A percentile compares a stretch with the other conserved stretches of the same genome.
These are phyloP conservation scores for Daphne laureola DNA, from an alignment of 441 rosid species.

Conservation along the genomic window DNA sequence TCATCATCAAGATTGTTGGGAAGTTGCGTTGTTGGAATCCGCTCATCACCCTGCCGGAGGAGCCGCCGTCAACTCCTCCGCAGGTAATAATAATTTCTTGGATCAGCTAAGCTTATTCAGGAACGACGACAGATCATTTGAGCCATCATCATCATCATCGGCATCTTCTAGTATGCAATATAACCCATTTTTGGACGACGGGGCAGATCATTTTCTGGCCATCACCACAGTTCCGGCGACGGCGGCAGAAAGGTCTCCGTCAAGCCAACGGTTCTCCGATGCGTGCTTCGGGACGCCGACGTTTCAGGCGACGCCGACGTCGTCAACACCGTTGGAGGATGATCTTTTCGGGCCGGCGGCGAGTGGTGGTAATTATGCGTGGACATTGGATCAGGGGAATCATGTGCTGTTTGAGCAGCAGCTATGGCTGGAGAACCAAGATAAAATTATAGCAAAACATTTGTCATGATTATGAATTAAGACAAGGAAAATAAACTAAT, in stretches of 20 bases:
- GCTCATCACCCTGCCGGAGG: conserved; percentile 20
- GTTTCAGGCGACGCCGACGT: conserved; percentile 40
- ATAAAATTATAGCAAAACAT: conserved; percentile 56
- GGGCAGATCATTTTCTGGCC: conserved; percentile 10
- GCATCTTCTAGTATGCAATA: conserved; percentile 18
- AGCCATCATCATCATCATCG: conserved; percentile 17
- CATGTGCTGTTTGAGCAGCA: conserved; percentile 47
- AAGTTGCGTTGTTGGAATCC: conserved; percentile 36
- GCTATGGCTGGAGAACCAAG: conserved; percentile 62
- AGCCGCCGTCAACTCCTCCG: conserved; percentile 3
- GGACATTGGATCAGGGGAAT: conserved; percentile 27
- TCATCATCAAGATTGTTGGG: conserved; percentile 43
- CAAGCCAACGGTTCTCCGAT: conserved; percentile 2
- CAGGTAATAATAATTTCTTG: conserved; percentile 1
- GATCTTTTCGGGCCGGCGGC: conserved; percentile 50
- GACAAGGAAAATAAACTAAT: no score
- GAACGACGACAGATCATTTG: conserved; percentile 16
- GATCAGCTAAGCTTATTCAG: conserved; percentile 6
- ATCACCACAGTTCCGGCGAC: conserved; percentile 3
- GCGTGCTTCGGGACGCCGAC: conserved; percentile 19
- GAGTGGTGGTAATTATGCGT: conserved; percentile 14
- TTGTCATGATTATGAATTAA: conserved; percentile 17
- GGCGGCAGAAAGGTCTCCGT: conserved; percentile 16
- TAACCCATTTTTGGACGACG: conserved; percentile 69
- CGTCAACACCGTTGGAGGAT: conserved; percentile 11